These are phyloP conservation scores for Sarocladiaceae sp. DNA, from an alignment of 2,329 filamentous ascomycete genomes.

Conservation along the genomic window DNA sequence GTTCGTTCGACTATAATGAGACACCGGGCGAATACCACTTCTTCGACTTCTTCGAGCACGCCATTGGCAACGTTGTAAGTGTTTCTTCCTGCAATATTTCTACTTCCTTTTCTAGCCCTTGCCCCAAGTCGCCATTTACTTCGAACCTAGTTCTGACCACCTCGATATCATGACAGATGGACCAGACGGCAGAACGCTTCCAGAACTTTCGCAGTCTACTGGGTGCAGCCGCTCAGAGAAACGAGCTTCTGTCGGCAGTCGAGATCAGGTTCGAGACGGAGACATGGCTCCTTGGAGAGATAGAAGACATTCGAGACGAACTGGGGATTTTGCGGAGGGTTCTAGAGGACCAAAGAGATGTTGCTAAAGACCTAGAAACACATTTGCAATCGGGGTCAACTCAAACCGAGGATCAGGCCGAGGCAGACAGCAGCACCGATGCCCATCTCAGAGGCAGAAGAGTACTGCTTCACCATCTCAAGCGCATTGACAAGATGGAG, in stretches of 20 bases:
- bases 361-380: background rate
- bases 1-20: constrained; percentile 8
- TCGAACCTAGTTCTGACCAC: no score
- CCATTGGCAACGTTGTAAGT: constrained; percentile 9
- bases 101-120: background rate
- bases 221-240: background rate
- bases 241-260: constrained; percentile 7
- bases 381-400: background rate
- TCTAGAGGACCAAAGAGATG: background rate
- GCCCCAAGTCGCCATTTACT: no score
- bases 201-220: constrained; percentile 5
- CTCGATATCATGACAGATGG: constrained; percentile 4
- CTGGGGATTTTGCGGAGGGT: background rate
- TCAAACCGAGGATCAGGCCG: background rate
- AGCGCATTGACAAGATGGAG: background rate
- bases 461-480: background rate
- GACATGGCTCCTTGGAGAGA: background rate
- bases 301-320: constrained; percentile 4
- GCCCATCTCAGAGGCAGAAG: background rate
- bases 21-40: constrained; percentile 10
- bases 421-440: background rate
- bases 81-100: background rate
- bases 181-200: constrained; percentile 10
- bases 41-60: constrained; percentile 9
- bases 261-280: background rate